Evolutionary conservation across 495 filamentous ascomycete genomes (phyloP).

Genomic region (Podospora pseudopauciseta): DNA sequence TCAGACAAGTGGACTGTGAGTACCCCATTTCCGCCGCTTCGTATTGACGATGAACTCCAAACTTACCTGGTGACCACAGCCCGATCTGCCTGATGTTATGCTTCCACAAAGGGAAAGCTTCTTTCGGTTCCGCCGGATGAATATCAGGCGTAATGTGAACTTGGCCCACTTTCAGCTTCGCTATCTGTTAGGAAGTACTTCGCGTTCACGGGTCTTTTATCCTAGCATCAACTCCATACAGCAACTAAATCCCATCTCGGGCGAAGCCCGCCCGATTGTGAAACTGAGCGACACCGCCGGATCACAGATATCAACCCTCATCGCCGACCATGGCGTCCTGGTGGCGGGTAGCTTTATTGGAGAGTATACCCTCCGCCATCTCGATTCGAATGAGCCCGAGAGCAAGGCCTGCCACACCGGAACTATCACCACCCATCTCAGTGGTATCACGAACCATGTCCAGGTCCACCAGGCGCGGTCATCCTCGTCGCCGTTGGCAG

Average conservation of each 20-base stretch:
- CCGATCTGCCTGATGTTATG: conserved; percentile 31
- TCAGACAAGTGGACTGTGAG: conserved; percentile 41
- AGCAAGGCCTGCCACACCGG: conserved; percentile 52
- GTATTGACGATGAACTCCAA: background rate
- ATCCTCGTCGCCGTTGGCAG: conserved; percentile 59
- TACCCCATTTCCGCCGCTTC: background rate
- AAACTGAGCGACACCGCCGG: conserved; percentile 53
- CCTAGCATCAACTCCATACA: conserved; percentile 57
- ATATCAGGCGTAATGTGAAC: conserved; percentile 58
- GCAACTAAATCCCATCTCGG: conserved; percentile 51
- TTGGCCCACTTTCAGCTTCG: conserved; percentile 87
- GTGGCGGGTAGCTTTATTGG: conserved; percentile 79
- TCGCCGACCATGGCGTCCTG: conserved; percentile 61
- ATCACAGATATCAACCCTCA: conserved; percentile 66
- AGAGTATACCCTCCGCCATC: conserved; percentile 66
- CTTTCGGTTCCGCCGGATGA: conserved; percentile 70
- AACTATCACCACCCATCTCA: conserved; percentile 59
- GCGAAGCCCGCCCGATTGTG: conserved; percentile 52
- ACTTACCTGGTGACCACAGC: conserved; percentile 15
- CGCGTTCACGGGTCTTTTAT: conserved; percentile 75
- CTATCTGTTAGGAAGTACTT: conserved; percentile 71
- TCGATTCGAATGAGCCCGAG: conserved; percentile 43
- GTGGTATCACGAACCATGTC: conserved; percentile 85
- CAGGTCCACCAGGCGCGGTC: conserved; percentile 62
- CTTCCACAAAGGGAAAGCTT: conserved; percentile 51